Conservation (phyloP, 2,329 filamentous ascomycete genomes). For the Chalaropsis ovoidea region DNA sequence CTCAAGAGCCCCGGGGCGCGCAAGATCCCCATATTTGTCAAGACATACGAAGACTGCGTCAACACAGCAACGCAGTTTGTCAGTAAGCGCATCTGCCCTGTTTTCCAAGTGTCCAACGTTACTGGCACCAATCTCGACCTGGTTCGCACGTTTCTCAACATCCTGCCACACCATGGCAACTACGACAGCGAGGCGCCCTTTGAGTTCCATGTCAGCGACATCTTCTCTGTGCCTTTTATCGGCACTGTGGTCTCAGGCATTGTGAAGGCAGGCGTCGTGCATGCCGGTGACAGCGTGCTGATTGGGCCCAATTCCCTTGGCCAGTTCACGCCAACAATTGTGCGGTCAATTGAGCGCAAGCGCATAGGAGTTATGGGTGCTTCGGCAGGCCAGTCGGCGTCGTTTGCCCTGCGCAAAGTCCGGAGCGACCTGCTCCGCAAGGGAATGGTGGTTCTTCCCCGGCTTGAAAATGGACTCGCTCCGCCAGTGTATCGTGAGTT, state of each 20-base stretch:
- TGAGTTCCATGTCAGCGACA: constrained; percentile 94
- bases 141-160: constrained; percentile 87
- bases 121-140: constrained; percentile 85
- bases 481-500: constrained; percentile 65
- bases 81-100: constrained; percentile 85
- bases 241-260: constrained; percentile 94
- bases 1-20: constrained; percentile 85
- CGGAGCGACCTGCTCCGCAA: constrained; percentile 88
- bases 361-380: constrained; percentile 79
- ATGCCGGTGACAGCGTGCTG: constrained; percentile 79
- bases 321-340: constrained; percentile 75
- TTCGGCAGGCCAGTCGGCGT: constrained; percentile 83
- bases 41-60: constrained; percentile 80
- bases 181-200: constrained; percentile 83
- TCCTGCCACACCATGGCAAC: constrained; percentile 85
- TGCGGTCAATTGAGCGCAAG: constrained; percentile 91
- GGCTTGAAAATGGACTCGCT: constrained; percentile 56
- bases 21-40: constrained; percentile 95
- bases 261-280: constrained; percentile 75
- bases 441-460: constrained; percentile 92
- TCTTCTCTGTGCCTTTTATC: constrained; percentile 93
- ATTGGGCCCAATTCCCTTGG: constrained; percentile 86
- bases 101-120: constrained; percentile 97
- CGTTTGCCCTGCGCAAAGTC: constrained; percentile 79
- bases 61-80: constrained; percentile 95